Percentiles rank a stretch among this genome's conserved stretches.
phyloP scores from a whole-genome alignment of 495 filamentous ascomycete genomes.

The Annulohypoxylon nitens region DNA sequence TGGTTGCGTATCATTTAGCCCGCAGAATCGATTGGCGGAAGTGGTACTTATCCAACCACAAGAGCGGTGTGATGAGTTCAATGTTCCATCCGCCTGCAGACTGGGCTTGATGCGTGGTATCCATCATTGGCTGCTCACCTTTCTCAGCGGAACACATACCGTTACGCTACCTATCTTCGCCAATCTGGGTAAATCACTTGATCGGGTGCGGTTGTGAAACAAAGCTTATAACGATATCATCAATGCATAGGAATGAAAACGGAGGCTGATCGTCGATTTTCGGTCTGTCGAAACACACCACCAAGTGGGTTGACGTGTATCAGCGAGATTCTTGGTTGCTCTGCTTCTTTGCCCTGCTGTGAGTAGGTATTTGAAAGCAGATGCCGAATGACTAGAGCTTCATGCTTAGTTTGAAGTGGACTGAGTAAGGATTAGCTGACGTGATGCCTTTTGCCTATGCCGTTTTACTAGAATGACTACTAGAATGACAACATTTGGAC shows the following conservation, averaged over 20 bases:
- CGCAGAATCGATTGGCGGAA: slow-evolving; percentile 32
- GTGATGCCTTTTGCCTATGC: slow-evolving; percentile 29
- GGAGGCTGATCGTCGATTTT: slow-evolving; percentile 23
- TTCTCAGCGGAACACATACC: slow-evolving; percentile 9
- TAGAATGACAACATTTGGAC: neutral
- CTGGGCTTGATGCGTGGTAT: neutral
- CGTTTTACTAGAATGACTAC: neutral
- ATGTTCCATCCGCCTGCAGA: slow-evolving; percentile 21
- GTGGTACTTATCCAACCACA: slow-evolving; percentile 22
- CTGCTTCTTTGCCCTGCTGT: neutral
- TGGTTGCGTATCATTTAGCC: slow-evolving; percentile 16
- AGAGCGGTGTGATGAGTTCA: slow-evolving; percentile 40
- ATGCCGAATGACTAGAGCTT: slow-evolving; percentile 33
- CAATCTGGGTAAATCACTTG: slow-evolving; percentile 38
- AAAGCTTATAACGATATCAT: slow-evolving; percentile 4
- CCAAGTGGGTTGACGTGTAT: neutral
- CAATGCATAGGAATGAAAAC: slow-evolving; percentile 10
- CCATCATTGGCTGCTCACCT: slow-evolving; percentile 36
- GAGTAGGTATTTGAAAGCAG: slow-evolving; percentile 14
- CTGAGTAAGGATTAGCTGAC: slow-evolving; percentile 37
- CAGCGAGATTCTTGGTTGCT: neutral
- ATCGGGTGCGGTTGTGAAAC: slow-evolving; percentile 34
- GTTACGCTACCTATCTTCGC: slow-evolving; percentile 25
- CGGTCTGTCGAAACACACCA: slow-evolving; percentile 14
- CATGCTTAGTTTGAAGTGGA: slow-evolving; percentile 13